Percentiles rank a stretch among this genome's conserved stretches.
Evolutionary conservation across 805 yeast genomes (phyloP).

Genomic region (Maudiozyma barnettii): DNA sequence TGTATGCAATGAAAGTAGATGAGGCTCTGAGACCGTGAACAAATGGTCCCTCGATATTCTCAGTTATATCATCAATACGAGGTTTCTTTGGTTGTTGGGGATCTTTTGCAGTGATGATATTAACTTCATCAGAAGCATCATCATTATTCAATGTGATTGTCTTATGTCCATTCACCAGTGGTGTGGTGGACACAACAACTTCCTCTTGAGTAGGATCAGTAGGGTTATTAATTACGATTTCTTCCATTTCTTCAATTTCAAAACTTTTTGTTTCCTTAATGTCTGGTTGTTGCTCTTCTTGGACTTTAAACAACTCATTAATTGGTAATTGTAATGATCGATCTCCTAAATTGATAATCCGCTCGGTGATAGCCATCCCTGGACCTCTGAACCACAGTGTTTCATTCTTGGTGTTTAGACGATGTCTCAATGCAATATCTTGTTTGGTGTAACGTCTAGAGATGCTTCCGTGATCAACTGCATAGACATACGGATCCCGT

Average conservation of each 20-base stretch:
- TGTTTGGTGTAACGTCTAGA: conserved; percentile 18
- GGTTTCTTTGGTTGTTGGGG: conserved; percentile 6
- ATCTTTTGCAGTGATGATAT: conserved; percentile 9
- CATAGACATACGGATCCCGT: conserved; percentile 28
- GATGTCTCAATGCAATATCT: conserved; percentile 15
- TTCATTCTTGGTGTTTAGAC: conserved; percentile 29
- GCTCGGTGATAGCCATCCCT: conserved; percentile 39
- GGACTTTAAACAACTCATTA: conserved; percentile 20
- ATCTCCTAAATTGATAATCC: conserved; percentile 28
- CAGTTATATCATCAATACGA: conserved; percentile 10
- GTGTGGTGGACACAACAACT: not conserved
- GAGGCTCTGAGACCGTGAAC: conserved; percentile 44
- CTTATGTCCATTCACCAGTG: not conserved
- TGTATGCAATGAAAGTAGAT: conserved; percentile 63
- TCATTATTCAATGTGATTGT: not conserved
- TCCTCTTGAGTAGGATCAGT: not conserved
- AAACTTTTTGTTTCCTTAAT: conserved; percentile 7
- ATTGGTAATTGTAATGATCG: conserved; percentile 12
- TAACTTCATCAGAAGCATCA: conserved; percentile 12
- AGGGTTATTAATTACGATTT: not conserved
- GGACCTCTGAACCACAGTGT: conserved; percentile 64
- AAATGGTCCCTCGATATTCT: conserved; percentile 9
- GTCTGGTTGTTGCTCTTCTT: conserved; percentile 6
- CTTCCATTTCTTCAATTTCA: conserved; percentile 4
- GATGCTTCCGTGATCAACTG: conserved; percentile 25